phyloP scores from a whole-genome alignment of 495 filamentous ascomycete species.

The Cercophora scortea region DNA sequence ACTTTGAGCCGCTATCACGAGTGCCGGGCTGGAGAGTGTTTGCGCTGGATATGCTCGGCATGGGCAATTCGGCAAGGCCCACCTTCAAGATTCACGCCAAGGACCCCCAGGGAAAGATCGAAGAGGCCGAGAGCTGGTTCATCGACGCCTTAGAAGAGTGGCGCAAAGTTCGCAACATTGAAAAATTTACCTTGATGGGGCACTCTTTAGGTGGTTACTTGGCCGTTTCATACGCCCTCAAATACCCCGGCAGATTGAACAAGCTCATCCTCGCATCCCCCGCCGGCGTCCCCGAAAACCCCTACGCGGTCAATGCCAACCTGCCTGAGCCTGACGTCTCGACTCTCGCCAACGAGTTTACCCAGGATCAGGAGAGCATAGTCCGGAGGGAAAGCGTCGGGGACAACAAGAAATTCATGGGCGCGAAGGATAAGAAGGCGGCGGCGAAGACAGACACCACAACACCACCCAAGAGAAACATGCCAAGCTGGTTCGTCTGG shows the following conservation, averaged over 20 bases:
- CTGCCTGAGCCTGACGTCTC: slow-evolving; percentile 71
- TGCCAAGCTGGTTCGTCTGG: slow-evolving; percentile 80
- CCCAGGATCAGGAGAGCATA: slow-evolving; percentile 61
- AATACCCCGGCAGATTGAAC: slow-evolving; percentile 88
- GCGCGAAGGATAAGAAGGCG: slow-evolving; percentile 18
- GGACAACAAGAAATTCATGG: slow-evolving; percentile 9
- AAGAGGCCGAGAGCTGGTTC: slow-evolving; percentile 92
- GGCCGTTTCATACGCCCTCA: slow-evolving; percentile 87
- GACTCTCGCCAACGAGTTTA: slow-evolving; percentile 62
- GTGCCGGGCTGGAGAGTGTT: slow-evolving; percentile 79
- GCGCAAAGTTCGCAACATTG: slow-evolving; percentile 79
- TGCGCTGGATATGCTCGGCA: slow-evolving; percentile 86
- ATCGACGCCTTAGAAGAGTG: slow-evolving; percentile 95
- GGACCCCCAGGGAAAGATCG: slow-evolving; percentile 70
- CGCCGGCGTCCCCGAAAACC: slow-evolving; percentile 92
- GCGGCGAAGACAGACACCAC: slow-evolving; percentile 15
- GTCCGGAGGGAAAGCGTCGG: slow-evolving; percentile 19
- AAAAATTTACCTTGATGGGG: slow-evolving; percentile 85
- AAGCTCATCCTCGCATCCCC: slow-evolving; percentile 93
- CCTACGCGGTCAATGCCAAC: slow-evolving; percentile 74
- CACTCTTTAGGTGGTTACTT: slow-evolving; percentile 94
- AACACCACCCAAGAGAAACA: slow-evolving; percentile 41
- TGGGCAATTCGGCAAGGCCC: slow-evolving; percentile 84
- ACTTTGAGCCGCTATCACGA: slow-evolving; percentile 80
- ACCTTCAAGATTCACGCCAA: slow-evolving; percentile 77